These are phyloP conservation scores for Tolypocladium cylindrosporum DNA, from an alignment of 2,329 filamentous ascomycete species.

Conservation along the genomic window DNA sequence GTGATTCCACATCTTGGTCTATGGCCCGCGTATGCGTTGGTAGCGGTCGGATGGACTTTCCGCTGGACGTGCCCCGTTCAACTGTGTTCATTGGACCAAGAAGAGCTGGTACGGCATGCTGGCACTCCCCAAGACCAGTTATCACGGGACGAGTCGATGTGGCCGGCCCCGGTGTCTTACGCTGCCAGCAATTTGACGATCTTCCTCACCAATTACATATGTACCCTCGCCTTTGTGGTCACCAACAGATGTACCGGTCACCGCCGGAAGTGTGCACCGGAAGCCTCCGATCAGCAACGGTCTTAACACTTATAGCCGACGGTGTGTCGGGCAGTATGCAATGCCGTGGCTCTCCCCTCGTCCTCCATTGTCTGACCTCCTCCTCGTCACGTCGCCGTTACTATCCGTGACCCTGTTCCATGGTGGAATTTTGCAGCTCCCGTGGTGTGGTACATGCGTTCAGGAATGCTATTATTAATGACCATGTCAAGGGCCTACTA, in stretches of 20 bases:
- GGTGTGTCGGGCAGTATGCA: neutral
- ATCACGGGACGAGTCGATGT: neutral
- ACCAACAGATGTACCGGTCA: neutral
- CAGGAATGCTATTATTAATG: too few relatives aligned
- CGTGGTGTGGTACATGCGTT: too few relatives aligned
- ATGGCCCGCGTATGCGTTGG: too few relatives aligned
- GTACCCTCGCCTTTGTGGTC: neutral
- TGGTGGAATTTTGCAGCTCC: neutral
- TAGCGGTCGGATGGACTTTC: too few relatives aligned
- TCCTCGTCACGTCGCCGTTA: neutral
- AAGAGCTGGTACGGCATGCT: too few relatives aligned
- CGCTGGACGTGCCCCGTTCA: too few relatives aligned
- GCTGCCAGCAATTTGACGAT: neutral
- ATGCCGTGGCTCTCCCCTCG: neutral
- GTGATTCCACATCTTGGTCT: too few relatives aligned
- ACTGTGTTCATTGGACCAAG: too few relatives aligned
- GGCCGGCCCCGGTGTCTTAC: neutral
- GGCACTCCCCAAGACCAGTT: neutral
- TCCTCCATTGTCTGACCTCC: neutral
- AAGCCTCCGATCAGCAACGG: neutral
- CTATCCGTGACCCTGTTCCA: neutral
- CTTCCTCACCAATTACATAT: neutral
- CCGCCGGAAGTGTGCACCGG: neutral
- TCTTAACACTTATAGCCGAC: too few relatives aligned
- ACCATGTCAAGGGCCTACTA: too few relatives aligned